Evolutionary conservation across 2,329 filamentous ascomycete genomes (phyloP), one percentile per base, ranked within the genome.

Genomic region (Arachnopeziza araneosa): DNA sequence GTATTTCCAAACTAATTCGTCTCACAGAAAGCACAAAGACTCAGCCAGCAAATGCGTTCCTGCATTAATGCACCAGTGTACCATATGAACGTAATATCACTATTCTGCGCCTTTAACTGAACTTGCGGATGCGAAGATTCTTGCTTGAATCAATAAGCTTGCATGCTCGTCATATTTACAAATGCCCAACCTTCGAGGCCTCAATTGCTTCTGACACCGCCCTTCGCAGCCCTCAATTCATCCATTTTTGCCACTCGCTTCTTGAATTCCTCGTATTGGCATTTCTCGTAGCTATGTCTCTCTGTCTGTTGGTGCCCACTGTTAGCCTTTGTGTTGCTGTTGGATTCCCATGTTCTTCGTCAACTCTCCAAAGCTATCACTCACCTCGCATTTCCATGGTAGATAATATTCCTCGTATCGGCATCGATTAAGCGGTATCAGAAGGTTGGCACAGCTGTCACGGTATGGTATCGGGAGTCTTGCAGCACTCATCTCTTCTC

Each of bases 251-350:
- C 91, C 66, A 99, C 95, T 61, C 95, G 87, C 83, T 93, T 91
- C 86, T 96, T 96, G 83, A 99, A 99, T 76, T 98, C 95, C 66
- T 90, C 90, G 78, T 99, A 99, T 74, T 99, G 95, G 85, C 95
- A 99, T 77, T 98, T 98, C 76, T 99, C 95, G 82, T 99, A 99
- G 73, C 87, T 89, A 79, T 99, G 95, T 80, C 95, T 84, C 82
- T 99, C 95, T 76, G 92, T 87, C 95, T 98, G 73, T 61, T 60
- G 2, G 9, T 23, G 19, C 19, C 21, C 53, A 52, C 19, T 24
- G 53, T 69, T 56, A 68, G 65, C 63, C 26, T 53, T 21, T 22
- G 57, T 22, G 32, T 52, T n/a, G 65, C 63, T 23, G 51, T n/a
- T 24, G 58, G 22, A 49, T 50, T n/a, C 24, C 19, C 17, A 10